phyloP scores from a whole-genome alignment of 176 grass and related monocot genomes.

The Aegilops sharonensis region DNA sequence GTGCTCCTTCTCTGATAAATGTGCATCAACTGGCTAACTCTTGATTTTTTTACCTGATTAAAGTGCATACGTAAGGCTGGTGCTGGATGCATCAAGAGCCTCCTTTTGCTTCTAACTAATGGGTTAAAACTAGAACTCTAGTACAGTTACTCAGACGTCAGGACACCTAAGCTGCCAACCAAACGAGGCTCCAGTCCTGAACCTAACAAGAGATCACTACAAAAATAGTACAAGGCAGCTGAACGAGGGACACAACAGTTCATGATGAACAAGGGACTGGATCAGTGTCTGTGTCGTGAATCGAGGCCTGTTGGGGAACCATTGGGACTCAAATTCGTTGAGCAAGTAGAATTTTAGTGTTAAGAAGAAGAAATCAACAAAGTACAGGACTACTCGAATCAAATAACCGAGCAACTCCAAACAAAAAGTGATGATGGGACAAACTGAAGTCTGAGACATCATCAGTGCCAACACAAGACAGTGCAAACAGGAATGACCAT shows the following conservation, averaged over 20 bases:
- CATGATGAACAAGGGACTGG: constrained; percentile 41
- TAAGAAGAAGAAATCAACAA: not conserved
- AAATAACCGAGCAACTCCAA: not conserved
- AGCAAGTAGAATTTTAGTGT: not conserved
- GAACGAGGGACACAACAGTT: constrained; percentile 11
- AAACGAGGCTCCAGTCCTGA: not conserved
- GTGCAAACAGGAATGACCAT: not conserved
- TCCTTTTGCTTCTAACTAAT: not conserved
- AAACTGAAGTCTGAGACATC: not conserved
- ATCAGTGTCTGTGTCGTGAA: not conserved
- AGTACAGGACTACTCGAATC: not conserved
- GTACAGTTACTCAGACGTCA: not conserved
- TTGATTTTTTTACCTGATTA: not conserved
- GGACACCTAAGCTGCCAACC: not conserved
- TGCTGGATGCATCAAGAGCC: not conserved
- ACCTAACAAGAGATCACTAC: constrained; percentile 6
- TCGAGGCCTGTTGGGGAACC: no score
- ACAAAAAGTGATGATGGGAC: not conserved
- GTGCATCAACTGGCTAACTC: constrained; percentile 11
- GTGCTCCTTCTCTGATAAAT: constrained; percentile 32
- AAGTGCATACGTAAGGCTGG: no score
- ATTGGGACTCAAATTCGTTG: no score
- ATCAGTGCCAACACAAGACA: not conserved
- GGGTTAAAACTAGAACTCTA: not conserved
- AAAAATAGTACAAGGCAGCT: not conserved